Conservation (phyloP, 2,329 filamentous ascomycete species). For the Aureobasidium sp. region DNA sequence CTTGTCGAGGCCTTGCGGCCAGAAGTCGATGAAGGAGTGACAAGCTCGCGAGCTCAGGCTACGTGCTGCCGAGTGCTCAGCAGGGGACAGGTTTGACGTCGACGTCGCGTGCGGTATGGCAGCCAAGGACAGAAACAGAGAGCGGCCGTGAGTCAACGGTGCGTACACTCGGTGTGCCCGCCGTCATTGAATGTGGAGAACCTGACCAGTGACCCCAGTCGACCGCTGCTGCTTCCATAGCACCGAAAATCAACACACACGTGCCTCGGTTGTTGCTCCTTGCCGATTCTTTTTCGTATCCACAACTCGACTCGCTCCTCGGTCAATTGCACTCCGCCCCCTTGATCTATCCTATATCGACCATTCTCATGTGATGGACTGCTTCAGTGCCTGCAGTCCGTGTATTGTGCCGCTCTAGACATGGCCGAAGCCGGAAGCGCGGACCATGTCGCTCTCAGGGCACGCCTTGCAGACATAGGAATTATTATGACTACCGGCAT, state of each 20-base stretch:
- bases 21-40: neutral
- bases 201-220: neutral
- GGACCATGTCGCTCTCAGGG: neutral
- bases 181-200: neutral
- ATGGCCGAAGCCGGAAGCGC: neutral
- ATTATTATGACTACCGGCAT: too few relatives aligned
- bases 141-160: neutral
- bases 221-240: neutral
- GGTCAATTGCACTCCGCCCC: neutral
- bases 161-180: neutral
- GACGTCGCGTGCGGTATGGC: neutral
- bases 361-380: neutral
- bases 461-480: too few relatives aligned
- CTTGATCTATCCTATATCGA: neutral
- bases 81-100: neutral
- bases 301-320: neutral
- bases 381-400: neutral
- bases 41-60: constrained; percentile 11
- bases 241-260: neutral
- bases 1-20: constrained; percentile 18
- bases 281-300: neutral
- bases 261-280: neutral
- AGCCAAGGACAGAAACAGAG: neutral
- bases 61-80: constrained; percentile 1
- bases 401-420: neutral